Evolutionary conservation across 2,329 filamentous ascomycete species (phyloP).

Genomic region (Fusarium stilboides): DNA sequence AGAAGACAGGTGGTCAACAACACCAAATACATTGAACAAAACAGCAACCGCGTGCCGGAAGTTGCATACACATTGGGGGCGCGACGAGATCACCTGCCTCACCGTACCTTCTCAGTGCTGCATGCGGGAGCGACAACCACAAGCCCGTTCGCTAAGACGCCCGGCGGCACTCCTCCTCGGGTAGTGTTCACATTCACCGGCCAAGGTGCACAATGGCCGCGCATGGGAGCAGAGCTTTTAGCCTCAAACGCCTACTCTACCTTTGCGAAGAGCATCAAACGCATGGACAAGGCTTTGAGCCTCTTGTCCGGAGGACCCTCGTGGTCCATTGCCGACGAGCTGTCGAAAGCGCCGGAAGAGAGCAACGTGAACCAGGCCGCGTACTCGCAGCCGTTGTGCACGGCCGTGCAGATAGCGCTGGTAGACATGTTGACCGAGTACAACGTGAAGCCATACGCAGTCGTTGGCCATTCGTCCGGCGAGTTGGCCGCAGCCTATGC

Average conservation of each 20-base stretch:
- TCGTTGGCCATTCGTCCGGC: slow-evolving; percentile 61
- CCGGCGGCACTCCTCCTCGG: too few species aligned
- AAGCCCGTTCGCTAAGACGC: too few species aligned
- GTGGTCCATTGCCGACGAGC: slow-evolving; percentile 38
- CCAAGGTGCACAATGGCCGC: not conserved
- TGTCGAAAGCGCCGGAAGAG: slow-evolving; percentile 20
- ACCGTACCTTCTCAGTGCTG: too few species aligned
- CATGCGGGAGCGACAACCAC: too few species aligned
- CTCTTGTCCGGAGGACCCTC: slow-evolving; percentile 8
- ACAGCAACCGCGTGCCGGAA: slow-evolving; percentile 6
- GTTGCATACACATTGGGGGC: slow-evolving; percentile 12
- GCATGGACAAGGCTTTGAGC: not conserved
- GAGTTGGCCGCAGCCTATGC: slow-evolving; percentile 64
- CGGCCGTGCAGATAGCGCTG: slow-evolving; percentile 62
- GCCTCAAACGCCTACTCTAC: not conserved
- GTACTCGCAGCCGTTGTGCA: slow-evolving; percentile 59
- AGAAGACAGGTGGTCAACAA: too few species aligned
- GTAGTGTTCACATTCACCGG: slow-evolving; percentile 2
- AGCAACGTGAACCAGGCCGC: slow-evolving; percentile 50
- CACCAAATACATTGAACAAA: not conserved
- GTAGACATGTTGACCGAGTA: slow-evolving; percentile 56
- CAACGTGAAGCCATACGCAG: slow-evolving; percentile 53
- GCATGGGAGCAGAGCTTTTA: slow-evolving; percentile 4
- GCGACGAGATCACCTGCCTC: slow-evolving; percentile 8
- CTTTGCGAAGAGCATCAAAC: slow-evolving; percentile 7